Conservation (phyloP, 208 protist genomes). For the Leishmania braziliensis region DNA sequence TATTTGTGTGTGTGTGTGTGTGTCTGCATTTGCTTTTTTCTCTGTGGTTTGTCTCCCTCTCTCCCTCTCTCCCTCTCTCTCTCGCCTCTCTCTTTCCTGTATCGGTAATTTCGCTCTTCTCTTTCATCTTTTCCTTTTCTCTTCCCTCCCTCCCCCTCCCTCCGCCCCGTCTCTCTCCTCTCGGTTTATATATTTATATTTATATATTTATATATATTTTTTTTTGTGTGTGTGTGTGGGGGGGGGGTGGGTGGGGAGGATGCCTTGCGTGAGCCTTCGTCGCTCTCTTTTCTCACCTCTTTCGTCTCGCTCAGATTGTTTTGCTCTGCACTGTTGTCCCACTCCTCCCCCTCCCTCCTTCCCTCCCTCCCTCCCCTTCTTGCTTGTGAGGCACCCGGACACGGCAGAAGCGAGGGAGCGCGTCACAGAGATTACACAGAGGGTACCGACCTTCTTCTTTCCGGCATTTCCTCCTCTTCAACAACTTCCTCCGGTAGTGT, state of each 20-base stretch:
- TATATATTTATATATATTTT: neutral
- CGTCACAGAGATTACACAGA: no score
- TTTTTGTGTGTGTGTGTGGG: neutral
- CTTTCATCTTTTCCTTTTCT: neutral
- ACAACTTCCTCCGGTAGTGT: neutral
- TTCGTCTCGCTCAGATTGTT: neutral
- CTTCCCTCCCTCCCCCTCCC: neutral
- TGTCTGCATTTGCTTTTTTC: neutral
- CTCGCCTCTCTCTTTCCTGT: constrained; percentile 5
- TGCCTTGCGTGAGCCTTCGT: neutral
- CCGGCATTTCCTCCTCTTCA: constrained; percentile 14
- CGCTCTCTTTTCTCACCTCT: neutral
- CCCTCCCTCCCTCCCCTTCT: neutral
- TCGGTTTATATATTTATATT: neutral
- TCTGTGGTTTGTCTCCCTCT: neutral
- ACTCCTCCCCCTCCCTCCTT: neutral
- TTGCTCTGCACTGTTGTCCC: neutral
- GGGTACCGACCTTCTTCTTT: neutral
- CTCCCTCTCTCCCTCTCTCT: neutral
- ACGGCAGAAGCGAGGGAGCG: neutral
- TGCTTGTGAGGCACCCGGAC: no score
- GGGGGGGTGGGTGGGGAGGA: neutral
- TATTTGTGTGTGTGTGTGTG: neutral
- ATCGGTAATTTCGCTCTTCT: neutral
- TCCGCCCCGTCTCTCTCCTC: neutral